Conservation (phyloP, 495 filamentous ascomycete genomes). For the Penicillium desertorum region DNA sequence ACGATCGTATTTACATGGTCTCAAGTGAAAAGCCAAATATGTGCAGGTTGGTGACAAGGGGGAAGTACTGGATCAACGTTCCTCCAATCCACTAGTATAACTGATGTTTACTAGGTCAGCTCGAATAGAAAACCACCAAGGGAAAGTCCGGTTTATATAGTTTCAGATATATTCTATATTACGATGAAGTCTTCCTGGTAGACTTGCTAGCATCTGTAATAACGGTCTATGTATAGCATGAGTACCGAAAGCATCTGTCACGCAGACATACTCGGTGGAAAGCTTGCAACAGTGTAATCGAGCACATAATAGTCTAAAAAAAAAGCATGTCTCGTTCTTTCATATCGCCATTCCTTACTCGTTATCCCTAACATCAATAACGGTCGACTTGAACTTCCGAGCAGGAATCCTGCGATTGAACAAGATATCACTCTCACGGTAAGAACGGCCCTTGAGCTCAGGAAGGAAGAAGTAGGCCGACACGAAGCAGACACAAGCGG, state of each 20-base stretch:
- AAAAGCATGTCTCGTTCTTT: neutral
- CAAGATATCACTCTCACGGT: constrained; percentile 45
- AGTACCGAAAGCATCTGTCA: neutral
- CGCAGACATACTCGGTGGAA: neutral
- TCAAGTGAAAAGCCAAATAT: too few relatives aligned
- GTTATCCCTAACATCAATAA: constrained; percentile 51
- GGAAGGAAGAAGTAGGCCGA: constrained; percentile 34
- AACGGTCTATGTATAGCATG: neutral
- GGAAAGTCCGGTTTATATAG: too few relatives aligned
- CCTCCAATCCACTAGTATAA: too few relatives aligned
- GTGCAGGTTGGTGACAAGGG: too few relatives aligned
- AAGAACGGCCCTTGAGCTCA: constrained; percentile 39
- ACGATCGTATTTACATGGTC: too few relatives aligned
- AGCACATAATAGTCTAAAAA: neutral
- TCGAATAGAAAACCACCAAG: too few relatives aligned
- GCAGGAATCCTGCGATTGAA: constrained; percentile 38
- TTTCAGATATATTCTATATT: neutral
- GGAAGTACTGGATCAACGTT: too few relatives aligned
- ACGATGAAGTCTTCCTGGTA: neutral
- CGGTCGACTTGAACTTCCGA: constrained; percentile 43
- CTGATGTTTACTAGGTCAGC: too few relatives aligned
- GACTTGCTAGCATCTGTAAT: neutral
- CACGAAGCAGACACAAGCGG: constrained; percentile 25
- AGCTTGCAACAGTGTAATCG: neutral
- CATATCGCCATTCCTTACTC: constrained; percentile 33